Percentiles rank a stretch among this genome's conserved stretches.
Conservation (phyloP, 1,284 basidiomycete species). For the Ganoderma leucocontextum region DNA sequence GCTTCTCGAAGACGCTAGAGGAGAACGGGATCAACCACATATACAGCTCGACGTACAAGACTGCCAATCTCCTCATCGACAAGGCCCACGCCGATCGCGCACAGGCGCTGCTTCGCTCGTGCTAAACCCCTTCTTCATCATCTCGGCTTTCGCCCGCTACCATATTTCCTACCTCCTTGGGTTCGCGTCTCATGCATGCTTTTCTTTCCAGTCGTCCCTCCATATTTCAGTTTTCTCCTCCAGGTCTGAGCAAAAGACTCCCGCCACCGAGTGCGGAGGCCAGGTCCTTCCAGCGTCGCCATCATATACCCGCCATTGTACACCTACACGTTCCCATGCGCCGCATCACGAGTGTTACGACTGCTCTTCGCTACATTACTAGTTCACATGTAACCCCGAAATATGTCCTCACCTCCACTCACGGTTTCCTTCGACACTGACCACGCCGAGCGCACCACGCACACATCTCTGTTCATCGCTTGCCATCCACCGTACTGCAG, state of each 20-base stretch:
- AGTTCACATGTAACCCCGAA: constrained; percentile 9
- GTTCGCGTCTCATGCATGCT: neutral
- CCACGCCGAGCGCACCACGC: neutral
- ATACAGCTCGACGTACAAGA: constrained; percentile 86
- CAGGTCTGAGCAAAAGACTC: constrained; percentile 6
- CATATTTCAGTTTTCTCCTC: neutral
- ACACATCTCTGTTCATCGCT: neutral
- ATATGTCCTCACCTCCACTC: constrained; percentile 2
- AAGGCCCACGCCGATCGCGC: constrained; percentile 42
- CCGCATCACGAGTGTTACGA: neutral
- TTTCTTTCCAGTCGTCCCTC: neutral
- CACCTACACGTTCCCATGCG: neutral
- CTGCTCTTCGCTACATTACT: constrained; percentile 9
- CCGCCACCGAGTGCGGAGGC: neutral
- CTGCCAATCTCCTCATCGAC: constrained; percentile 79
- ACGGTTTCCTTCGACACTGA: constrained; percentile 1
- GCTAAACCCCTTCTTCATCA: constrained; percentile 29
- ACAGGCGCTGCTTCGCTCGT: constrained; percentile 42
- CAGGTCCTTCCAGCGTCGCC: neutral
- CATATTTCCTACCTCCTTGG: neutral
- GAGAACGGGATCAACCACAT: constrained; percentile 81
- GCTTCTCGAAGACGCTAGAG: constrained; percentile 76
- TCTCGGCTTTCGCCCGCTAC: neutral
- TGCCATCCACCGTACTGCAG: constrained; percentile 15
- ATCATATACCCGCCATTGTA: neutral